These are phyloP conservation scores for Cephalotrichum gorgonifer DNA, from an alignment of 2,329 filamentous ascomycete genomes.

Conservation along the genomic window DNA sequence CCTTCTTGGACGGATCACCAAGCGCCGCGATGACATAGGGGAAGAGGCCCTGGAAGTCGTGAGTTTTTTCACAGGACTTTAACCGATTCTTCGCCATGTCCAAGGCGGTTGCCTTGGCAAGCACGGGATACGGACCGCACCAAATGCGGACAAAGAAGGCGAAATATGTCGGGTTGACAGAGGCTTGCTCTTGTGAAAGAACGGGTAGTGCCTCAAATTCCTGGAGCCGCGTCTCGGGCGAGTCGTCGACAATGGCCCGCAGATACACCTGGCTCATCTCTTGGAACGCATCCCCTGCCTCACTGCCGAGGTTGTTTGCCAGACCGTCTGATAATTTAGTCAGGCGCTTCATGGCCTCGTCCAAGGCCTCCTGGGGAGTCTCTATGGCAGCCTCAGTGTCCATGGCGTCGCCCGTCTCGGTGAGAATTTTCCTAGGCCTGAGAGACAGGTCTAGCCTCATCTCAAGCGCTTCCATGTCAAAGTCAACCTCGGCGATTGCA, in stretches of 20 bases:
- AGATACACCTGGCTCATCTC: slow-evolving; percentile 51
- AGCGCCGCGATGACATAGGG: slow-evolving; percentile 72
- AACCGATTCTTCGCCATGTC: slow-evolving; percentile 50
- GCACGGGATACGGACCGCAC: slow-evolving; percentile 59
- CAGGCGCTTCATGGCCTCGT: slow-evolving; percentile 26
- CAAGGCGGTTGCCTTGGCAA: slow-evolving; percentile 60
- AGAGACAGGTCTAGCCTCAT: slow-evolving; percentile 63
- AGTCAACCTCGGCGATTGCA: slow-evolving; percentile 55
- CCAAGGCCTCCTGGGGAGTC: slow-evolving; percentile 23
- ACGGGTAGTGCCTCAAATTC: slow-evolving; percentile 45
- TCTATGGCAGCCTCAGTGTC: slow-evolving; percentile 18
- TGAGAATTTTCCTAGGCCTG: slow-evolving; percentile 40
- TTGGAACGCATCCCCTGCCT: slow-evolving; percentile 41
- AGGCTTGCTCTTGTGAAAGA: slow-evolving; percentile 41
- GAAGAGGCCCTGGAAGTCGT: slow-evolving; percentile 70
- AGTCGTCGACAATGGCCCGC: slow-evolving; percentile 27
- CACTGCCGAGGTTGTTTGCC: slow-evolving; percentile 41
- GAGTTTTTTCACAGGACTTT: slow-evolving; percentile 35
- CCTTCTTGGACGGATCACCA: slow-evolving; percentile 62
- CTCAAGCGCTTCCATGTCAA: slow-evolving; percentile 67
- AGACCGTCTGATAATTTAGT: slow-evolving; percentile 24
- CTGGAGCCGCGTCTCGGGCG: slow-evolving; percentile 30
- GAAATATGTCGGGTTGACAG: slow-evolving; percentile 56
- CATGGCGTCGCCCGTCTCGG: slow-evolving; percentile 42
- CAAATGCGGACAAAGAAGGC: slow-evolving; percentile 69